A percentile compares a stretch with the other conserved stretches of the same genome.
Conservation (phyloP, 106 monocot species). For the Platanthera zijinensis region DNA sequence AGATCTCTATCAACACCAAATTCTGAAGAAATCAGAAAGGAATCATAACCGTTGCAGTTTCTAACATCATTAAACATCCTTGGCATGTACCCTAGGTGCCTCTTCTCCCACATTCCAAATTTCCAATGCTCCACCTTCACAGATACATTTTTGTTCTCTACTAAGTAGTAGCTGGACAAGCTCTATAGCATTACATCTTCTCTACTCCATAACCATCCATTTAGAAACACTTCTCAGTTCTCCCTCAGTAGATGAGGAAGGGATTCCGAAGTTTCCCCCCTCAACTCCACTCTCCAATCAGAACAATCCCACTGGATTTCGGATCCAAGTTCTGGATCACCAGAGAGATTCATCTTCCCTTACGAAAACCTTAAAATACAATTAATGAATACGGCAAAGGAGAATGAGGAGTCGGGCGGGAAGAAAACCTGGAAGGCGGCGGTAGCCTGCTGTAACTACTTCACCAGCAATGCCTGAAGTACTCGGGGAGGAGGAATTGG, state of each 20-base stretch:
- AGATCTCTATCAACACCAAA: neutral
- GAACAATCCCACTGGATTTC: neutral
- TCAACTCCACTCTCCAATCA: neutral
- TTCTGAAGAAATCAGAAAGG: slow-evolving; percentile 18
- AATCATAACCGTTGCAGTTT: slow-evolving; percentile 7
- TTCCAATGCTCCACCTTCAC: neutral
- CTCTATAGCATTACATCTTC: slow-evolving; percentile 1
- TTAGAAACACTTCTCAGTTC: neutral
- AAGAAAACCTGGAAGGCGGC: neutral
- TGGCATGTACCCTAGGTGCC: neutral
- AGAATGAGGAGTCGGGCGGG: neutral
- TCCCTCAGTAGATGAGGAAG: neutral
- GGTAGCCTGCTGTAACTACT: neutral
- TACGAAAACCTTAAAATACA: neutral
- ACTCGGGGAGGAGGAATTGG: neutral
- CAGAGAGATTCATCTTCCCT: slow-evolving; percentile 12
- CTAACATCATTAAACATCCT: slow-evolving; percentile 3
- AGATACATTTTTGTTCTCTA: neutral
- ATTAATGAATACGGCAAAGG: neutral
- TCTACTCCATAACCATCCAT: neutral
- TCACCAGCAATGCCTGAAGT: neutral
- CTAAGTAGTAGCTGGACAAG: too few species aligned
- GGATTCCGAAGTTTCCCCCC: slow-evolving; percentile 2
- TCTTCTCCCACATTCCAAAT: neutral
- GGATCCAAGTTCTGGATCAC: slow-evolving; percentile 10